phyloP scores from a whole-genome alignment of 2,329 filamentous ascomycete species.

The Venturia nashicola region DNA sequence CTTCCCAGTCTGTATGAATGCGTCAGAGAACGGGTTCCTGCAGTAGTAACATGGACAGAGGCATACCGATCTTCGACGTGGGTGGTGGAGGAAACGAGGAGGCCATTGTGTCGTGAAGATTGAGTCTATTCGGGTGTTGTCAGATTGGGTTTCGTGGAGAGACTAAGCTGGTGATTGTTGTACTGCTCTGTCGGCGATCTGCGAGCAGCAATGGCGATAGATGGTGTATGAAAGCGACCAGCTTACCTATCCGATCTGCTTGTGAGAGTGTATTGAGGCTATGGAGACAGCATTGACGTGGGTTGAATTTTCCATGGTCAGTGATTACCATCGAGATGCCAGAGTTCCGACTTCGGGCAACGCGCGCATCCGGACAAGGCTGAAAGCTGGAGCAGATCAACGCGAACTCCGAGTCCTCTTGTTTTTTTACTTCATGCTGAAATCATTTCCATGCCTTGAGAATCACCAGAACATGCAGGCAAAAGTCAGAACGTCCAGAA shows the following conservation, averaged over 20 bases:
- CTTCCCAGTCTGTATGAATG: slow-evolving; percentile 9
- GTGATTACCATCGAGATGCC: background rate
- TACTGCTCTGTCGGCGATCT: background rate
- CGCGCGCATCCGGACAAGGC: background rate
- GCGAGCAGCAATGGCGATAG: background rate
- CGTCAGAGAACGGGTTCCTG: background rate
- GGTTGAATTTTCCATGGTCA: background rate
- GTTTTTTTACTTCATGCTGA: too few species aligned
- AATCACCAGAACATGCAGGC: background rate
- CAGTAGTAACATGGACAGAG: background rate
- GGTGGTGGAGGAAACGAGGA: slow-evolving; percentile 11
- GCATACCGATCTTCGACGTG: slow-evolving; percentile 10
- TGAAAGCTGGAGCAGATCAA: background rate
- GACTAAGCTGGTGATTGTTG: background rate
- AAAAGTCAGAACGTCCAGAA: background rate
- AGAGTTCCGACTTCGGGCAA: background rate
- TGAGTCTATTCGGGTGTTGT: background rate
- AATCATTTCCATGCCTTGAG: too few species aligned
- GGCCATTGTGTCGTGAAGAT: background rate
- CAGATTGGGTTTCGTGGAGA: background rate
- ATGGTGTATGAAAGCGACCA: background rate
- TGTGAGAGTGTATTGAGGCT: background rate
- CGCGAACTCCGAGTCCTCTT: too few species aligned
- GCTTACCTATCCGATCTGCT: background rate
- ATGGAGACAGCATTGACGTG: background rate